Conservation (phyloP, 768 basidiomycete species). For the Collybia nuda region DNA sequence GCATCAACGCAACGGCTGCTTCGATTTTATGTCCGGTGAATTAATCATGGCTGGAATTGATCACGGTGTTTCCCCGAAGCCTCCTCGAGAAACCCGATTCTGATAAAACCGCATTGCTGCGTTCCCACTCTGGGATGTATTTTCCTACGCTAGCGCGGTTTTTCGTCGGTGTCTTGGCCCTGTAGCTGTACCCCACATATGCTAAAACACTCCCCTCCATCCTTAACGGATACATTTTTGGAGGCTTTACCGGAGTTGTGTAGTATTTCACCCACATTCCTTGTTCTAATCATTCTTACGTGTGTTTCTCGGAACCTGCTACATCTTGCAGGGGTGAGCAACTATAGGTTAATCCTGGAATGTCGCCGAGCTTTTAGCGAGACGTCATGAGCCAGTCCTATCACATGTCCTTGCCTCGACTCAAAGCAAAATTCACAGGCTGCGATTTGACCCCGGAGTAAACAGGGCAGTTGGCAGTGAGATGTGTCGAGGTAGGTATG, state of each 20-base stretch:
- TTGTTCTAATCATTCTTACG: slow-evolving; percentile 6
- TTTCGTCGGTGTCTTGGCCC: slow-evolving; percentile 9
- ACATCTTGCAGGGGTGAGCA: not conserved
- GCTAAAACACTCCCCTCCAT: slow-evolving; percentile 5
- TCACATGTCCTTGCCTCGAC: too few relatives aligned
- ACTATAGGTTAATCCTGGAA: slow-evolving; percentile 5
- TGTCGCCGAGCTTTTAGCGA: slow-evolving; percentile 12
- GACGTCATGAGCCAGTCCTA: not conserved
- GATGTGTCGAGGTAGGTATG: too few relatives aligned
- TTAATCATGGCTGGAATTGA: slow-evolving; percentile 2
- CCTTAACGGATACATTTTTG: not conserved
- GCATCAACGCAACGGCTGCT: not conserved
- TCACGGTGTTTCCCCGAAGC: slow-evolving; percentile 8
- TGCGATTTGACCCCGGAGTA: too few relatives aligned
- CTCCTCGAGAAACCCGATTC: not conserved
- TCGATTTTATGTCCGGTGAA: slow-evolving; percentile 9
- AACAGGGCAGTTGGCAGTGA: too few relatives aligned
- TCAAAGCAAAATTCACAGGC: too few relatives aligned
- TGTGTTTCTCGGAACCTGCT: too few relatives aligned
- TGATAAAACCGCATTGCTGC: slow-evolving; percentile 4
- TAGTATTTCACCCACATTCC: not conserved
- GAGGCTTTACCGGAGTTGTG: slow-evolving; percentile 1
- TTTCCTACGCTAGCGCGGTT: slow-evolving; percentile 15
- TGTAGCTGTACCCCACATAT: slow-evolving; percentile 1
- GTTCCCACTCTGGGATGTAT: slow-evolving; percentile 7